Conservation (phyloP, 441 rosid genomes). For the Corymbia calophylla region DNA sequence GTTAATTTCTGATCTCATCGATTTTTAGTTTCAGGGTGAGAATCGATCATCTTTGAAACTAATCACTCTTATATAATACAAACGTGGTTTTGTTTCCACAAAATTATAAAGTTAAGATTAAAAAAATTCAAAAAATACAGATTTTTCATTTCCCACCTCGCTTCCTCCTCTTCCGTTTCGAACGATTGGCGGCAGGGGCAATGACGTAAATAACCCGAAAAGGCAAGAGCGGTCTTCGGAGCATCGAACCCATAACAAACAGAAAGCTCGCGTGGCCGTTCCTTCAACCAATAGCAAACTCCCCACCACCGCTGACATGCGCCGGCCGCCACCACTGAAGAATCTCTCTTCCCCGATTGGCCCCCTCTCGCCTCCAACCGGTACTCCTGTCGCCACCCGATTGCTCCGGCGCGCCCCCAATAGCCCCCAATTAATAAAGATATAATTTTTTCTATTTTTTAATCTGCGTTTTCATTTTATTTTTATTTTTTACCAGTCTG, state of each 20-base stretch:
- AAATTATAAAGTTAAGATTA: not conserved
- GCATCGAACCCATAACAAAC: not conserved
- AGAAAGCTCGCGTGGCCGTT: not conserved
- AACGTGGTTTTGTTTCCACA: not conserved
- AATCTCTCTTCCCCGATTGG: constrained; percentile 1
- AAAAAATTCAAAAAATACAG: not conserved
- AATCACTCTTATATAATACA: not conserved
- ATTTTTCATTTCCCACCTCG: not conserved
- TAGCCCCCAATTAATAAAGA: not conserved
- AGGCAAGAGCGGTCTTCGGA: not conserved
- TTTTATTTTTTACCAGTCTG: not conserved
- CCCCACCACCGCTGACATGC: not conserved
- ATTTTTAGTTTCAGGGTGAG: no score
- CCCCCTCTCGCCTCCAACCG: not conserved
- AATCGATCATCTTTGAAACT: no score
- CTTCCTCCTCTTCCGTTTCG: not conserved
- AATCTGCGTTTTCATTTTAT: not conserved
- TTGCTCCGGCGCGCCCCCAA: constrained; percentile 9
- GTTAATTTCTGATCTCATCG: no score
- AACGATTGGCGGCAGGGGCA: constrained; percentile 5
- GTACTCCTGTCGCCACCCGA: constrained; percentile 16
- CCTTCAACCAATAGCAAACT: constrained; percentile 10
- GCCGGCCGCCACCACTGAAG: not conserved
- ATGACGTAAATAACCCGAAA: not conserved
- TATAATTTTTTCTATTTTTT: not conserved